A percentile compares a stretch with the other conserved stretches of the same genome.
These are phyloP conservation scores for Bipolaris sorokiniana DNA, from an alignment of 2,329 filamentous ascomycete species.

Conservation along the genomic window DNA sequence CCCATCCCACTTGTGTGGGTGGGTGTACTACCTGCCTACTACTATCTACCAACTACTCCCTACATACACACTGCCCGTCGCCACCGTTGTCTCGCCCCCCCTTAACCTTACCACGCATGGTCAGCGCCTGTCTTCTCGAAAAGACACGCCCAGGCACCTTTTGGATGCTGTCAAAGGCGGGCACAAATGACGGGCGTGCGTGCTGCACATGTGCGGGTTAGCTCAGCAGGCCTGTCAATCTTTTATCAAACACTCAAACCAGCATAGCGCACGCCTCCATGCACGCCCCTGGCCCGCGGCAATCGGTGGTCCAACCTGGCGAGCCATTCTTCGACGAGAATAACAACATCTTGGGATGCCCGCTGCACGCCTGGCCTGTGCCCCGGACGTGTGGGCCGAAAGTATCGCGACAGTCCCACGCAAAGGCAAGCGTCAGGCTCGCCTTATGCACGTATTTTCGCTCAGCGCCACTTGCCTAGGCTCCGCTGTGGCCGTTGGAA, in stretches of 20 bases:
- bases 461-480: conserved; percentile 26
- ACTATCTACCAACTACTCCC: neutral
- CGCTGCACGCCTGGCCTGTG: conserved; percentile 31
- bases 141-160: conserved; percentile 11
- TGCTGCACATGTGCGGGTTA: conserved; percentile 23
- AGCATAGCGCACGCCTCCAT: conserved; percentile 35
- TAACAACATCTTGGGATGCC: conserved; percentile 38
- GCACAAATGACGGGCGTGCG: conserved; percentile 30
- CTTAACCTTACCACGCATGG: conserved; percentile 22
- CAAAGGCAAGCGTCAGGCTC: conserved; percentile 15
- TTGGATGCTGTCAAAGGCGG: conserved; percentile 17
- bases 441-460: conserved; percentile 35
- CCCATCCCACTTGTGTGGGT: too few relatives aligned
- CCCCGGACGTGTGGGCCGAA: conserved; percentile 36
- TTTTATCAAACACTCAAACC: conserved; percentile 43
- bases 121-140: conserved; percentile 12
- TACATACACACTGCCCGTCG: neutral
- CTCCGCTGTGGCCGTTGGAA: conserved; percentile 33
- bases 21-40: neutral
- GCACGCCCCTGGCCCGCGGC: conserved; percentile 29
- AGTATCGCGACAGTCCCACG: conserved; percentile 21
- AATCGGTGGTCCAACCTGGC: conserved; percentile 30
- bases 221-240: conserved; percentile 22
- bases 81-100: neutral
- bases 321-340: conserved; percentile 43